Evolutionary conservation across 495 filamentous ascomycete genomes (phyloP).

Genomic region (Lineolata rhizophorae): DNA sequence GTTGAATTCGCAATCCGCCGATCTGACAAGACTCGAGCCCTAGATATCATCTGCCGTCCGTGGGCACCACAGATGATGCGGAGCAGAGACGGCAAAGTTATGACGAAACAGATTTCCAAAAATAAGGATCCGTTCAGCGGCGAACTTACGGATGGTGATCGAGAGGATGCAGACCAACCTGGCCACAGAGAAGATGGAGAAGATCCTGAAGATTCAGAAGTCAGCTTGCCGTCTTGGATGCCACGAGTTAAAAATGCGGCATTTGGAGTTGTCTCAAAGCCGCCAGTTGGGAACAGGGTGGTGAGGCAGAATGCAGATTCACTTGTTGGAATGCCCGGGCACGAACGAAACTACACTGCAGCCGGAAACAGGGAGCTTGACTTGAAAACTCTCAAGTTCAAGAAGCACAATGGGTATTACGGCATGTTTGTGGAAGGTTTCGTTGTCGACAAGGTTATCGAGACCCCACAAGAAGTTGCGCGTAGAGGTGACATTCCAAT

Average conservation of each 20-base stretch:
- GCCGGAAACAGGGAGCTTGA: neutral
- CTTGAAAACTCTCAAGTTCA: neutral
- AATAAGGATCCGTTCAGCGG: conserved; percentile 1
- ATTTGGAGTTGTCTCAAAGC: neutral
- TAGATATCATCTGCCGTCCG: conserved; percentile 6
- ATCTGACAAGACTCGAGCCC: neutral
- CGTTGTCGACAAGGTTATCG: neutral
- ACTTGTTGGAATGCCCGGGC: conserved; percentile 1
- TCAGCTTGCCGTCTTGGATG: conserved; percentile 2
- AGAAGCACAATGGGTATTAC: neutral
- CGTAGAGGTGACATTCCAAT: conserved; percentile 1
- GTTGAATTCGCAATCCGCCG: neutral
- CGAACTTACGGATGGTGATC: neutral
- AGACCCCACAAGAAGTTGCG: neutral
- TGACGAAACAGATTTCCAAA: no score
- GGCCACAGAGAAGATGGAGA: neutral
- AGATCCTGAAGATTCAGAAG: no score
- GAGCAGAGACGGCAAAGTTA: no score
- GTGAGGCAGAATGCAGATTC: neutral
- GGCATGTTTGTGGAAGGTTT: neutral
- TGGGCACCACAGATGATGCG: no score
- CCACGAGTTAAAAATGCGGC: neutral
- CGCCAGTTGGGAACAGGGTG: neutral
- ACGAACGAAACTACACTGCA: neutral
- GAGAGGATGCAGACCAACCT: no score